A percentile compares a stretch with the other conserved stretches of the same genome.
phyloP scores from a whole-genome alignment of 768 basidiomycete genomes.

The Lactarius vividus region DNA sequence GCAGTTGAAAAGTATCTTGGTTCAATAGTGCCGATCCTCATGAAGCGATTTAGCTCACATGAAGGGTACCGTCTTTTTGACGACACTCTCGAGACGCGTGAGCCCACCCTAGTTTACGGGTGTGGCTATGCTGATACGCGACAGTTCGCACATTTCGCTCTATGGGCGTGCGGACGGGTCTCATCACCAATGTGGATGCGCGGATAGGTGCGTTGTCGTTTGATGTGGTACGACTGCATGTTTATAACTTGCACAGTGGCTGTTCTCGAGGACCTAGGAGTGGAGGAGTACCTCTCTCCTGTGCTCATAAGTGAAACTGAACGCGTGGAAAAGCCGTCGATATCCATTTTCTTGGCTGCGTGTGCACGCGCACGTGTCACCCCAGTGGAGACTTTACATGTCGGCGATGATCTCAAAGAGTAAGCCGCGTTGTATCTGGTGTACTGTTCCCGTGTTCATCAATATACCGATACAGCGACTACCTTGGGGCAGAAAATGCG shows the following conservation, averaged over 20 bases:
- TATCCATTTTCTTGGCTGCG: conserved; percentile 53
- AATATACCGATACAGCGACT: conserved; percentile 49
- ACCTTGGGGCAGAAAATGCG: conserved; percentile 53
- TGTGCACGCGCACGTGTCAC: conserved; percentile 38
- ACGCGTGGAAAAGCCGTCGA: conserved; percentile 65
- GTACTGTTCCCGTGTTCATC: neutral
- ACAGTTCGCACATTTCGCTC: conserved; percentile 48
- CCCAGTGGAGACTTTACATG: conserved; percentile 52
- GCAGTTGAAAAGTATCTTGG: conserved; percentile 53
- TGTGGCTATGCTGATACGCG: conserved; percentile 2
- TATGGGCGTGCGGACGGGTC: conserved; percentile 49
- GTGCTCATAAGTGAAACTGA: conserved; percentile 70
- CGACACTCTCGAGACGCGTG: conserved; percentile 49
- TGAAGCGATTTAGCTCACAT: conserved; percentile 64
- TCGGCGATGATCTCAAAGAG: conserved; percentile 74
- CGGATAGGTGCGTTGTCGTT: conserved; percentile 57
- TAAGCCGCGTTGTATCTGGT: conserved; percentile 31
- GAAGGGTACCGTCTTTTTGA: conserved; percentile 66
- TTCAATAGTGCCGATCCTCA: conserved; percentile 58
- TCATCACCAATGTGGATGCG: conserved; percentile 71
- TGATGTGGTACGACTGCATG: neutral
- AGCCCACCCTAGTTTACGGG: conserved; percentile 28
- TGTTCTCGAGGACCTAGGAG: conserved; percentile 58
- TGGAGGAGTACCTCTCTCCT: conserved; percentile 48
- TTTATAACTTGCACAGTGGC: conserved; percentile 31